Evolutionary conservation across 2,329 filamentous ascomycete species (phyloP), one percentile per base, ranked within the genome.

Genomic region (Colletotrichum karsti): DNA sequence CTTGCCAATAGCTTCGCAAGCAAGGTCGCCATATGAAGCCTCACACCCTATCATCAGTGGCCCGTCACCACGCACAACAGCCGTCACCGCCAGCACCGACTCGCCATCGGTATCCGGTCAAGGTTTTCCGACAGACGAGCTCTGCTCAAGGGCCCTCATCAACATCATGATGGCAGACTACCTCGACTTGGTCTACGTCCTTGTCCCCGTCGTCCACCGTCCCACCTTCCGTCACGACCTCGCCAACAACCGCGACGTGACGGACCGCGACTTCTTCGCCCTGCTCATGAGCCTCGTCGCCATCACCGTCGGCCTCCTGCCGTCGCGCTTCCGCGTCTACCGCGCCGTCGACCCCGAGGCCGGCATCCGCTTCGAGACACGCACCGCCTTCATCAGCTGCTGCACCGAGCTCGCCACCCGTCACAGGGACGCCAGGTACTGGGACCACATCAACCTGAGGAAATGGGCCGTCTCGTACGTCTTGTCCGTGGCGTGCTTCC

Each of bases 391-490:
- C 63, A 74, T 76, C 60, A 74, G 72, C 63, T 71, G 65, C 33
- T 75, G 73, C 37, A 70, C 72, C 12, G 71, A 75, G 24, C 62
- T 70, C 30, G 74, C 74, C 44, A 65, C 71, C 13, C 72, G 73
- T 1, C 65, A 72, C 7, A 70, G 74, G 12, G 68, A 68, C 1
- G 50, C 63, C 6, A 67, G 54, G 22, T 76, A 76, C 37, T 76
- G 74, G 71, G 74, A 77, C 42, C 67, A 73, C 2, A 70, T 77
- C 5, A 78, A 73, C 66, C 75, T 77, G 37, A 71, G 74, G n/a
- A 79, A 80, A 48, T 80, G 78, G 73, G 74, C 78, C 5, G 72
- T 74, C 1, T 76, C 74, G 1, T 81, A 79, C 54, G 63, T 78
- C 1, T 68, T 79, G 4, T 75, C 72, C 12, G 73, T 78, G 5